Base-by-base conservation (phyloP, 257 asterid species). In the Nicotiana paniculata region DNA sequence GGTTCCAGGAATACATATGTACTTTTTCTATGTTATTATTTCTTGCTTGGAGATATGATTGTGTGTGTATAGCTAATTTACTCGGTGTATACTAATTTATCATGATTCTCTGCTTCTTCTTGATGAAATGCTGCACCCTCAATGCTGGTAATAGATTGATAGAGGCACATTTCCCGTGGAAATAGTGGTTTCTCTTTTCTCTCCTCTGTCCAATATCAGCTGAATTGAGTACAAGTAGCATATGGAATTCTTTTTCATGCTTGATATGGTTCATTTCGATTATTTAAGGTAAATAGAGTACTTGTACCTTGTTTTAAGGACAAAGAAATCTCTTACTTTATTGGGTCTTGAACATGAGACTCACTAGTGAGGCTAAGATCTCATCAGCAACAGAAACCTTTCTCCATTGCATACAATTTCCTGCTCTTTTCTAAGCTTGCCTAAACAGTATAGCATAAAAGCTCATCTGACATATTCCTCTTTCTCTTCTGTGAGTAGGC, bases 401-500 rank as follows among this genome's bases (percentile, higher is more conserved):
- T 75, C 24, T 75, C 79, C 15, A 75, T 35, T 51, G 80, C 64
- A 75, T 75, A 13, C 9, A 30, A 51, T 26, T 75, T 75, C 43
- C 46, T 51, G 63, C 46, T 26, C 62, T 75, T 75, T 75, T 28
- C 46, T 15, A 51, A 51, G 28, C 51, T n/a, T 51, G 16, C 53
- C 18, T 17, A 10, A 3, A 5, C 17, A 51, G 9, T 35, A 35
- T 35, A 24, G 32, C 17, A 15, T 6, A 9, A 3, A 0, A 35
- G 16, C 16, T 67, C 53, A 11, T 75, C 26, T 51, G 81, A 35
- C 64, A 68, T 77, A 57, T 80, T 26, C 43, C 46, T 51, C 9
- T 18, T 28, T 83, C 77, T 81, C 77, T 69, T 72, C 78, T 64
- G 82, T 85, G 84, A 80, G 78, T 86, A 96, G 99, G 97, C 95